Base-by-base conservation (phyloP, 179 eudicot genomes). In the Corrigiola litoralis region DNA sequence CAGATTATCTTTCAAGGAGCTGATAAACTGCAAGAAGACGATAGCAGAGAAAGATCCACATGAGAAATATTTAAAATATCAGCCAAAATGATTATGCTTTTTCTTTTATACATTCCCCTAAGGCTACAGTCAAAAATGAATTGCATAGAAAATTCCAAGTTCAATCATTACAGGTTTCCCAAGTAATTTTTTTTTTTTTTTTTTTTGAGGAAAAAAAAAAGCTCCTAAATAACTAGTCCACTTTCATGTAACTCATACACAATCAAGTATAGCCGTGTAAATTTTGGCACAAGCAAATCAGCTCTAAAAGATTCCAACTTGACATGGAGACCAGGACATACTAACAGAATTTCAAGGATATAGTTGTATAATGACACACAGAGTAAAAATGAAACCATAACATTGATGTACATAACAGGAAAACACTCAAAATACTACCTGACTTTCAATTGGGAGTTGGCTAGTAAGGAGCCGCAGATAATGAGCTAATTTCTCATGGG, bases 391-490 rank as follows among this genome's bases (percentile, higher is more conserved):
- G 34, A 6, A 24, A 69, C 17, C 56, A 57, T 24, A 5, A 40
- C 20, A 27, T 25, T 40, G 20, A 68, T 52, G 25, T 24, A 29
- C 41, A 41, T 47, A 38, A 34, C 31, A 52, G n/a, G 51, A 40
- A 11, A 53, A 36, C 13, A 58, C 45, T n/a, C 36, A 67, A 54
- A 41, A 54, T 9, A 36, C 8, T 57, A 87, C 98, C 96, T 92
- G 98, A 80, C 99, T 95, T 79, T 95, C 99, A 66, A 95, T 95
- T 47, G 99, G 99, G 58, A 95, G 96, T 77, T 95, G 99, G 75
- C 90, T 86, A 12, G 99, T 95, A 61, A 95, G 76, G 47, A 95
- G 76, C 56, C 97, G 81, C 65, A 95, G 79, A 80, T 95, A 95
- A 77, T 95, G 87, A 58, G 97, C 84, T 71, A 95, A 76, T 69